These are phyloP conservation scores for Dictyophora rubrovolvata DNA, from an alignment of 768 basidiomycete genomes.

Conservation along the genomic window DNA sequence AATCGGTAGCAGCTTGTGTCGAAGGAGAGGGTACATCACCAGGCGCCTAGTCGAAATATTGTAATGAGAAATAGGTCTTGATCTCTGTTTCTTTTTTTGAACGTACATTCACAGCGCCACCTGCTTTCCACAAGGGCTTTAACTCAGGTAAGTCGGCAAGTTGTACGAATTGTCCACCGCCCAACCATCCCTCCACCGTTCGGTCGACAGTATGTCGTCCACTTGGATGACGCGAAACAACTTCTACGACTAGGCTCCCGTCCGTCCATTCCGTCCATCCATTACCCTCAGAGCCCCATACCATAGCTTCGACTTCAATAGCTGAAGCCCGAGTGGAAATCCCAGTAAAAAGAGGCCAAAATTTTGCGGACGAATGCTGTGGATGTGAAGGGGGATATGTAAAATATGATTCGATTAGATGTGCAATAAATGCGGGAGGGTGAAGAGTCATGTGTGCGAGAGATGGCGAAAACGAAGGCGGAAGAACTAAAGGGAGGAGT, in stretches of 20 bases:
- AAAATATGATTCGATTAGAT: conserved; percentile 63
- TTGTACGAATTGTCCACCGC: conserved; percentile 27
- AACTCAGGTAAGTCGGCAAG: conserved; percentile 44
- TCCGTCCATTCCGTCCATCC: conserved; percentile 23
- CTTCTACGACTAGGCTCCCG: conserved; percentile 51
- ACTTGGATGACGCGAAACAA: conserved; percentile 40
- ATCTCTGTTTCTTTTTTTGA: too few species aligned
- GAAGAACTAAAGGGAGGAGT: conserved; percentile 44
- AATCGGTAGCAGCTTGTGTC: not conserved
- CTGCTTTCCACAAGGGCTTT: conserved; percentile 33
- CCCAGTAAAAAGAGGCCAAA: conserved; percentile 71
- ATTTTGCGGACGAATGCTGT: conserved; percentile 42
- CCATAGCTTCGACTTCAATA: conserved; percentile 47
- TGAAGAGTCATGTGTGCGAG: conserved; percentile 58
- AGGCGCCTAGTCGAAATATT: not conserved
- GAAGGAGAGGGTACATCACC: not conserved
- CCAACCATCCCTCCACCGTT: conserved; percentile 54
- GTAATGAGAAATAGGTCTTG: too few species aligned
- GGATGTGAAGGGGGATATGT: conserved; percentile 59
- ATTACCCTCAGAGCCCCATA: conserved; percentile 44
- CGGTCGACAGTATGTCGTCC: conserved; percentile 49
- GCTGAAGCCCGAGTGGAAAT: conserved; percentile 41
- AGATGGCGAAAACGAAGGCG: conserved; percentile 54
- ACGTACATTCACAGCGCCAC: conserved; percentile 13
- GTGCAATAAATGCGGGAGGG: conserved; percentile 55